phyloP scores from a whole-genome alignment of 148 eudicot species.

The Diospyros kaki region DNA sequence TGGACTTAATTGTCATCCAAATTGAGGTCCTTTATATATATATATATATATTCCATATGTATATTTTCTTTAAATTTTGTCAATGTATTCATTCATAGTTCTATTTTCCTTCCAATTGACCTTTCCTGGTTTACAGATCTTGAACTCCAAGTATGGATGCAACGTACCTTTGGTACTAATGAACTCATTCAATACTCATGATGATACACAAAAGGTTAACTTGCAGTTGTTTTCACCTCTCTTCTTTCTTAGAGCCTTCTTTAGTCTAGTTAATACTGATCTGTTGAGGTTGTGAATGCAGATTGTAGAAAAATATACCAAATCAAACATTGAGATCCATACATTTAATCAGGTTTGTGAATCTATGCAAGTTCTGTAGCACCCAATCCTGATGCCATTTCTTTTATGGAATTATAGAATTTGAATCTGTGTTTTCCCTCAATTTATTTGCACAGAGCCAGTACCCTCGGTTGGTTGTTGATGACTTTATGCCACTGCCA shows the following conservation, averaged over 20 bases:
- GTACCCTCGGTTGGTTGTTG: conserved; percentile 85
- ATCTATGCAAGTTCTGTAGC: background rate
- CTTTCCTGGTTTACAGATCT: conserved; percentile 36
- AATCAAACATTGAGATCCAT: conserved; percentile 75
- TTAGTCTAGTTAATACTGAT: conserved; percentile 11
- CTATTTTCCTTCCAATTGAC: conserved; percentile 15
- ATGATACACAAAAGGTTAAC: conserved; percentile 82
- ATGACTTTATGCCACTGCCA: conserved; percentile 76
- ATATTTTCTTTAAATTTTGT: background rate
- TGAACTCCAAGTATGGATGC: conserved; percentile 85
- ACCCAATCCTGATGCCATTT: background rate
- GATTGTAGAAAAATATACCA: conserved; percentile 84
- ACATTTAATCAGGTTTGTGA: conserved; percentile 88
- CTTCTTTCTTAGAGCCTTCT: background rate
- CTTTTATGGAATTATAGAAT: background rate
- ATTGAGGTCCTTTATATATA: conserved; percentile 59
- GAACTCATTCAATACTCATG: conserved; percentile 99
- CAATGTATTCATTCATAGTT: background rate
- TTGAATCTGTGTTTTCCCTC: conserved; percentile 8
- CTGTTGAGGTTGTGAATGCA: conserved; percentile 26
- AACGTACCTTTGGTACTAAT: conserved; percentile 86
- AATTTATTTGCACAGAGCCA: conserved; percentile 57
- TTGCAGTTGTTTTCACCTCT: background rate
- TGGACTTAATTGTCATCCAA: conserved; percentile 84
- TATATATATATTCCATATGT: background rate